Conservation (phyloP, 2,329 filamentous ascomycete genomes). For the Cladosporium sp. region DNA sequence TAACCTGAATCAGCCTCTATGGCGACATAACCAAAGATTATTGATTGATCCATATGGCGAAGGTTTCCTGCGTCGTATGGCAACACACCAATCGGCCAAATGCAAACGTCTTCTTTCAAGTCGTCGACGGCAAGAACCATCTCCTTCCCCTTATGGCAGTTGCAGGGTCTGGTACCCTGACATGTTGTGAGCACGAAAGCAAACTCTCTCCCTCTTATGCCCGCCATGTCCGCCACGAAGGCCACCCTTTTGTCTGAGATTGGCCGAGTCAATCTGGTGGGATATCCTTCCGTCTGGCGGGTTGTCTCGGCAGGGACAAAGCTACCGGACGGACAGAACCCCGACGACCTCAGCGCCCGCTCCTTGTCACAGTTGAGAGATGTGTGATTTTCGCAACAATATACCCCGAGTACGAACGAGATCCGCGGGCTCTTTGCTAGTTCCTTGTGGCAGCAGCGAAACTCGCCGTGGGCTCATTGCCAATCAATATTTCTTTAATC, state of each 20-base stretch:
- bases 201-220: neutral
- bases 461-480: neutral
- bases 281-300: neutral
- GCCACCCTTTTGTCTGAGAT: conserved; percentile 4
- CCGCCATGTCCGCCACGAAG: neutral
- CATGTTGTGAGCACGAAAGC: conserved; percentile 1
- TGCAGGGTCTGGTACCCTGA: conserved; percentile 9
- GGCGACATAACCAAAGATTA: too few relatives aligned
- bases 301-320: conserved; percentile 11
- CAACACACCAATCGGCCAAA: too few relatives aligned
- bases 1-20: too few relatives aligned
- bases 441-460: neutral
- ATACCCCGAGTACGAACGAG: too few relatives aligned
- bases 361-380: too few relatives aligned
- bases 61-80: too few relatives aligned
- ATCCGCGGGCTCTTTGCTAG: too few relatives aligned
- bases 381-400: too few relatives aligned
- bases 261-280: conserved; percentile 7
- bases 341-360: too few relatives aligned
- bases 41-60: too few relatives aligned
- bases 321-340: neutral
- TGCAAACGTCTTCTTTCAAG: too few relatives aligned
- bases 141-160: conserved; percentile 3
- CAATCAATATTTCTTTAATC: neutral
- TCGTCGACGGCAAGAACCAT: too few relatives aligned